These are phyloP conservation scores for Spathaspora sp. DNA, from an alignment of 805 yeast species.

Conservation along the genomic window DNA sequence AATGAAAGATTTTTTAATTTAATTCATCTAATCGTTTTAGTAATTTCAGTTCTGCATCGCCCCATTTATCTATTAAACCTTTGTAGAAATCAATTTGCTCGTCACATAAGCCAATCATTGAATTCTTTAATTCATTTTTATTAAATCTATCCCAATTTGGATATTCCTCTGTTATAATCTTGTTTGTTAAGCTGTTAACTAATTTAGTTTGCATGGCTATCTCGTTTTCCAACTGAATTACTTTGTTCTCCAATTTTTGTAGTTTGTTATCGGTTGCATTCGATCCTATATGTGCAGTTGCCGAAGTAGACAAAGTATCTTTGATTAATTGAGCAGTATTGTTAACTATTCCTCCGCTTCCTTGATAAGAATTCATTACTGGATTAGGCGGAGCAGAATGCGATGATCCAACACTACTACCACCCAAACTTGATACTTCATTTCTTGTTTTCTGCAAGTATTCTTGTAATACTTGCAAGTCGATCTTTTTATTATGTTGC, in stretches of 20 bases:
- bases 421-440: constrained; percentile 47
- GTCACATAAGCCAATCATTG: constrained; percentile 71
- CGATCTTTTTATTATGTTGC: constrained; percentile 88
- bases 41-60: constrained; percentile 42
- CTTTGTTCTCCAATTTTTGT: constrained; percentile 38
- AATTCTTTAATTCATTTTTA: constrained; percentile 67
- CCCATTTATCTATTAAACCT: constrained; percentile 69
- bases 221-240: constrained; percentile 44
- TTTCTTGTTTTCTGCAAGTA: constrained; percentile 67
- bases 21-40: constrained; percentile 22
- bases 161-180: constrained; percentile 47
- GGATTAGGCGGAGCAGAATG: constrained; percentile 26
- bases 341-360: constrained; percentile 32
- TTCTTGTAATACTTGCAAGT: constrained; percentile 79
- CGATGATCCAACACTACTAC: constrained; percentile 8
- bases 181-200: constrained; percentile 44
- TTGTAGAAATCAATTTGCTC: constrained; percentile 72
- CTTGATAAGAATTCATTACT: constrained; percentile 20
- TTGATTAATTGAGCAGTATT: constrained; percentile 43
- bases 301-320: constrained; percentile 49
- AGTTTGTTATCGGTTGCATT: constrained; percentile 43
- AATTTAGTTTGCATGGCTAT: constrained; percentile 40
- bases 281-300: constrained; percentile 37
- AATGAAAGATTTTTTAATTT: constrained; percentile 4
- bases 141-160: constrained; percentile 76